Percentiles rank a stretch among this genome's conserved stretches.
phyloP scores from a whole-genome alignment of 1,139 yeast genomes.

The Sugiyamaella paludigena region DNA sequence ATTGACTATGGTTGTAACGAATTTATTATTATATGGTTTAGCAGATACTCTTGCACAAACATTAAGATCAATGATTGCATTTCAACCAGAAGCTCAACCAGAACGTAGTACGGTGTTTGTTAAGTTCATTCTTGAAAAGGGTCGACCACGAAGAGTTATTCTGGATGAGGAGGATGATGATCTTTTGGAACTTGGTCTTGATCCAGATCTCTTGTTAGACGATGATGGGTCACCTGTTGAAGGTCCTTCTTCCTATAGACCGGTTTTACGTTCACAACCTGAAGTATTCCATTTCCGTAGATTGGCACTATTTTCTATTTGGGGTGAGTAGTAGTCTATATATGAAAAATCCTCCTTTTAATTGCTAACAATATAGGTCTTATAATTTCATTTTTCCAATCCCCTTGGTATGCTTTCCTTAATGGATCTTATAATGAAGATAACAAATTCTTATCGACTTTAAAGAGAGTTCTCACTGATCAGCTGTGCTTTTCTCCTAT shows the following conservation, averaged over 20 bases:
- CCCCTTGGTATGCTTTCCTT: conserved; percentile 83
- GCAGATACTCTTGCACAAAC: conserved; percentile 90
- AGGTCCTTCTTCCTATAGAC: conserved; percentile 11
- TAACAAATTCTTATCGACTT: conserved; percentile 77
- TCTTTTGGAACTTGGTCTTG: conserved; percentile 38
- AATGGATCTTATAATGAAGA: conserved; percentile 70
- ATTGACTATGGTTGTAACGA: conserved; percentile 78
- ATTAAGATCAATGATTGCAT: conserved; percentile 39
- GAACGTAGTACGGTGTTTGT: conserved; percentile 29
- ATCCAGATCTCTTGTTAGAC: conserved; percentile 30
- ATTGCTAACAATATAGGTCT: conserved; percentile 29
- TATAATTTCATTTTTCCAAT: conserved; percentile 75
- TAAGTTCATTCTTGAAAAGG: conserved; percentile 35
- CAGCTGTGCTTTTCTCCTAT: conserved; percentile 87
- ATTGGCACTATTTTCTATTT: conserved; percentile 74
- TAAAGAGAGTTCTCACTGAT: conserved; percentile 84
- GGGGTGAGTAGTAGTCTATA: conserved; percentile 48
- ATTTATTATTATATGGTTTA: conserved; percentile 76
- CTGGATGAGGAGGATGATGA: conserved; percentile 37
- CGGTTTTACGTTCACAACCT: conserved; percentile 13
- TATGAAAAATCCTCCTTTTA: conserved; percentile 41
- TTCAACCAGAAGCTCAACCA: conserved; percentile 29
- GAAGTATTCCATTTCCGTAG: conserved; percentile 60
- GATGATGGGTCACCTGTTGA: conserved; percentile 22
- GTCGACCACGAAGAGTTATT: conserved; percentile 38